These are phyloP conservation scores for Kodamaea leandrae DNA, from an alignment of 805 yeast species.

Conservation along the genomic window DNA sequence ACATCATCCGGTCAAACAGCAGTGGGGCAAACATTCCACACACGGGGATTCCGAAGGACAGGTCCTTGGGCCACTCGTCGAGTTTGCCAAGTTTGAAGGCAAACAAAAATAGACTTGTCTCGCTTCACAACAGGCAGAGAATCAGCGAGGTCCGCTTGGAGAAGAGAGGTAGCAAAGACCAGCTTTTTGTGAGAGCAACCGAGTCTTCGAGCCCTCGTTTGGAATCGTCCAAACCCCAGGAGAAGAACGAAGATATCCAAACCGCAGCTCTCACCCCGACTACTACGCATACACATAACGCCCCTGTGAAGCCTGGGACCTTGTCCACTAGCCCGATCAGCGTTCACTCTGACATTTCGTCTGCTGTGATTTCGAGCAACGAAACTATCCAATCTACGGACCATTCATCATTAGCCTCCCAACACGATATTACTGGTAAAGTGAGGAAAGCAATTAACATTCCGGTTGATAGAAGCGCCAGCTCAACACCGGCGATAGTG, in stretches of 20 bases:
- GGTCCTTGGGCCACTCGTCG: conserved; percentile 21
- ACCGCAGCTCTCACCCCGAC: neutral
- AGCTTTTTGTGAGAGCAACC: no score
- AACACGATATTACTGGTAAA: conserved; percentile 14
- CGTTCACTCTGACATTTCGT: conserved; percentile 25
- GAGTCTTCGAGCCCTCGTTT: neutral
- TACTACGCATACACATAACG: neutral
- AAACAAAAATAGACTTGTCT: conserved; percentile 9
- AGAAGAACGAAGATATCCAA: neutral
- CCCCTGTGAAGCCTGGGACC: neutral
- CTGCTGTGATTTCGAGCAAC: conserved; percentile 27
- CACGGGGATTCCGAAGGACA: conserved; percentile 11
- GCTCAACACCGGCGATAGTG: conserved; percentile 19
- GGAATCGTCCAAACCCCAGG: neutral
- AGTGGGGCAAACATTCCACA: conserved; percentile 10
- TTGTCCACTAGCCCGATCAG: conserved; percentile 9
- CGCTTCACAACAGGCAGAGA: conserved; percentile 9
- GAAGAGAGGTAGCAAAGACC: neutral
- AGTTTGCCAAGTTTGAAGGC: conserved; percentile 22
- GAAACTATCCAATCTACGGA: conserved; percentile 32
- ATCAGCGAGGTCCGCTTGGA: neutral
- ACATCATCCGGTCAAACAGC: conserved; percentile 16
- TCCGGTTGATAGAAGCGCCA: conserved; percentile 5
- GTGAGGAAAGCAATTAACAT: conserved; percentile 5
- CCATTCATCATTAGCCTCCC: conserved; percentile 25